phyloP scores from a whole-genome alignment of 2,329 filamentous ascomycete species.

The Bipolaris cookei region DNA sequence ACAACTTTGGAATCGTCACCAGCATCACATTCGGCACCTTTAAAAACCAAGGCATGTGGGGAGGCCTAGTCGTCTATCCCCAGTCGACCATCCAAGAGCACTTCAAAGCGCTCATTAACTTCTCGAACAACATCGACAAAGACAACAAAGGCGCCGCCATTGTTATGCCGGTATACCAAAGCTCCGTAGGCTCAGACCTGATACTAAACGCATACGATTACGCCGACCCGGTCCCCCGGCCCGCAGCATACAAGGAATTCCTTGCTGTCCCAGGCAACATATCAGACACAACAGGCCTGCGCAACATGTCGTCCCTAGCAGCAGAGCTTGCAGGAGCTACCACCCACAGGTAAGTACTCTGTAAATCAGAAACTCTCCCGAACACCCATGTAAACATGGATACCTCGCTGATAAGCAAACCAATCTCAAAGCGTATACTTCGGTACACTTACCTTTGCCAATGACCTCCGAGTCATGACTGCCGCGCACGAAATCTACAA shows the following conservation, averaged over 20 bases:
- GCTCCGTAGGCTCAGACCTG: slow-evolving; percentile 16
- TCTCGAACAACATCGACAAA: slow-evolving; percentile 25
- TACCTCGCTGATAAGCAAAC: background rate
- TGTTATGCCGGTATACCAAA: slow-evolving; percentile 29
- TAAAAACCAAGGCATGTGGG: slow-evolving; percentile 40
- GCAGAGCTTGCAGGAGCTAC: slow-evolving; percentile 25
- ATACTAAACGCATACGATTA: slow-evolving; percentile 35
- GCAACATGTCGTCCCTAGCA: slow-evolving; percentile 34
- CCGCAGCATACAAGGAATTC: slow-evolving; percentile 31
- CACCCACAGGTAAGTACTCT: slow-evolving; percentile 18
- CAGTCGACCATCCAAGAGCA: slow-evolving; percentile 24
- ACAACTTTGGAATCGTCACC: slow-evolving; percentile 48
- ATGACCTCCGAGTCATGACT: slow-evolving; percentile 45
- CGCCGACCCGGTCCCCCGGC: slow-evolving; percentile 23
- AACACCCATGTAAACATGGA: background rate
- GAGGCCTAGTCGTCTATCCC: slow-evolving; percentile 40
- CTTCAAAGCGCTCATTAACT: slow-evolving; percentile 33
- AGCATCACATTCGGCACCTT: slow-evolving; percentile 34
- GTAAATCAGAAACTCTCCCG: background rate
- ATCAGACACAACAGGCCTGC: slow-evolving; percentile 30
- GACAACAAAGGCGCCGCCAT: slow-evolving; percentile 27
- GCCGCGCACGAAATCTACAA: slow-evolving; percentile 51
- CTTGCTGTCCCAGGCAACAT: slow-evolving; percentile 33
- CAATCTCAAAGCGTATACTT: slow-evolving; percentile 23
- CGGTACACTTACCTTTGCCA: slow-evolving; percentile 40